Evolutionary conservation across 1,284 basidiomycete genomes (phyloP).

Genomic region (Papiliotrema laurentii): DNA sequence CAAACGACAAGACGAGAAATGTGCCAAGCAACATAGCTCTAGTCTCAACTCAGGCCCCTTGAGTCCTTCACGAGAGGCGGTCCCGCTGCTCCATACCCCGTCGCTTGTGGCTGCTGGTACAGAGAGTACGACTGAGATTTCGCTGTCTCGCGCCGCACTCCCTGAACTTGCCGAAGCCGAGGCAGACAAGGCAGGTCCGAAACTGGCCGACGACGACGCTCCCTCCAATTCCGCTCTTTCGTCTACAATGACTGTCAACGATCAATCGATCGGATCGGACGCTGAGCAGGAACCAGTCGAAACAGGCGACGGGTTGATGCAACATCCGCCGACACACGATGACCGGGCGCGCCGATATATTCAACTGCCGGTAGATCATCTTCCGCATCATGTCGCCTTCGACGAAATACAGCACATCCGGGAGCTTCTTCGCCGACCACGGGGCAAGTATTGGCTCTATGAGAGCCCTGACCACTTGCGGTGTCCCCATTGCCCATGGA

Average conservation of each 20-base stretch:
- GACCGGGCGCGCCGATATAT: not conserved
- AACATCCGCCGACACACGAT: not conserved
- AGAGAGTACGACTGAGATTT: not conserved
- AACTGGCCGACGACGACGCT: not conserved
- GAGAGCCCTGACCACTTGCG: not conserved
- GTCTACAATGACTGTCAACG: not conserved
- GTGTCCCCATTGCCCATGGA: not conserved
- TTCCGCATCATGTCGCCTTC: not conserved
- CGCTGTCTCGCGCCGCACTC: not conserved
- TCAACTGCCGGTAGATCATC: not conserved
- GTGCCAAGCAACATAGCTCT: not conserved
- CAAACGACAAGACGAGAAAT: not conserved
- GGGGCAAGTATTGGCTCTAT: not conserved
- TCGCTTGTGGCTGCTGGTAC: not conserved
- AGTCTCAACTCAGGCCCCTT: not conserved
- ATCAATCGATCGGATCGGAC: not conserved
- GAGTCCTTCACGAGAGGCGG: not conserved
- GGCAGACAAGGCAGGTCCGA: not conserved
- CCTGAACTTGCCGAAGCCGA: not conserved
- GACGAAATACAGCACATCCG: not conserved
- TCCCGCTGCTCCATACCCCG: not conserved
- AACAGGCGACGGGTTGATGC: not conserved
- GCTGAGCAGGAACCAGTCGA: not conserved
- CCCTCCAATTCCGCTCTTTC: not conserved
- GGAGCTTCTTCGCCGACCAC: not conserved